Percentiles rank a stretch among this genome's conserved stretches.
phyloP scores from a whole-genome alignment of 1,284 basidiomycete genomes.

The Schizophyllum commune region DNA sequence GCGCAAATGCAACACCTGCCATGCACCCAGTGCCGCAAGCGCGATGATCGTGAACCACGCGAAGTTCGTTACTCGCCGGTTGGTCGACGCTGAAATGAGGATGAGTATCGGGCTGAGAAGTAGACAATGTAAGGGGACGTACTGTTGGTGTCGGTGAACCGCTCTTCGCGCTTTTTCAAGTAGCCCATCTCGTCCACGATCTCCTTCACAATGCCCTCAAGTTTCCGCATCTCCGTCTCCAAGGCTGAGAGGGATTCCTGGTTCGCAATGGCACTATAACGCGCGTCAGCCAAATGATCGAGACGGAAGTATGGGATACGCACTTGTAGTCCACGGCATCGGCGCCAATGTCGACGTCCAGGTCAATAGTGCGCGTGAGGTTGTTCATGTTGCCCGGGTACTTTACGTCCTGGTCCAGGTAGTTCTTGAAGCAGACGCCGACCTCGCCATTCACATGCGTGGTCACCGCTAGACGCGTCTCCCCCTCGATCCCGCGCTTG shows the following conservation, averaged over 20 bases:
- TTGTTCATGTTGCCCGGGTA: neutral
- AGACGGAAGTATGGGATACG: slow-evolving; percentile 18
- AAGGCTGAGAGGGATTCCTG: slow-evolving; percentile 94
- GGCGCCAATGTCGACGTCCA: slow-evolving; percentile 97
- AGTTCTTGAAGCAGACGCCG: slow-evolving; percentile 91
- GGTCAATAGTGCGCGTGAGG: slow-evolving; percentile 61
- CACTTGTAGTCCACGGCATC: slow-evolving; percentile 99
- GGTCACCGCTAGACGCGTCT: slow-evolving; percentile 91
- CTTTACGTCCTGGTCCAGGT: slow-evolving; percentile 47
- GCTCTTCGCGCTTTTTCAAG: slow-evolving; percentile 83
- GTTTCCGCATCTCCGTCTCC: slow-evolving; percentile 97
- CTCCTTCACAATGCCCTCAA: slow-evolving; percentile 92
- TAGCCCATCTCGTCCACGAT: slow-evolving; percentile 93
- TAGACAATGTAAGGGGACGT: slow-evolving; percentile 24
- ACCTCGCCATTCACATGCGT: slow-evolving; percentile 92
- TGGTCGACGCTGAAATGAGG: slow-evolving; percentile 75
- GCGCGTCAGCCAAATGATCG: neutral
- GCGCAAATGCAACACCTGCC: slow-evolving; percentile 93
- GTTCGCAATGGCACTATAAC: slow-evolving; percentile 87
- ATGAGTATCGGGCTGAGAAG: slow-evolving; percentile 3
- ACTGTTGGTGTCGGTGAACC: slow-evolving; percentile 92
- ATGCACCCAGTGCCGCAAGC: slow-evolving; percentile 78
- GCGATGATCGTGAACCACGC: slow-evolving; percentile 83
- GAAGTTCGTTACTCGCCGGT: slow-evolving; percentile 87
- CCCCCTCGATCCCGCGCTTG: slow-evolving; percentile 83